These are phyloP conservation scores for Galium porrigens DNA, from an alignment of 305 asterid species.

Conservation along the genomic window DNA sequence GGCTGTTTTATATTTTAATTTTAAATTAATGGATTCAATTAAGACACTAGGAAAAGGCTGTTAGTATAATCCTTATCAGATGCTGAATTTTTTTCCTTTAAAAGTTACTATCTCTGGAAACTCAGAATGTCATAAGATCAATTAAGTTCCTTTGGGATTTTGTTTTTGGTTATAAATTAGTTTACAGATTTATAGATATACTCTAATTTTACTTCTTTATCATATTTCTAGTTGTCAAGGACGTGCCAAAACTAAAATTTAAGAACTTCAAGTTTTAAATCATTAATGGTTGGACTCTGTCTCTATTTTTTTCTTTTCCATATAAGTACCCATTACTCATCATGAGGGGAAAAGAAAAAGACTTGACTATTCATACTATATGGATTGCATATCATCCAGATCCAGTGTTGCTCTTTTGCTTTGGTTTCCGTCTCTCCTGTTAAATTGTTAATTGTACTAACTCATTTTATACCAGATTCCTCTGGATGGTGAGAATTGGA, in stretches of 20 bases:
- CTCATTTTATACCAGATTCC: constrained; percentile 41
- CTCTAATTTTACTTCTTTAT: neutral
- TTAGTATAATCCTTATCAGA: neutral
- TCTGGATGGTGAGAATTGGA: constrained; percentile 99
- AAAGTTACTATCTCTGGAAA: no score
- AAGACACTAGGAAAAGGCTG: neutral
- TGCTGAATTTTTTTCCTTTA: no score
- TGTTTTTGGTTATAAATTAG: neutral
- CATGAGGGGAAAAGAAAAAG: neutral
- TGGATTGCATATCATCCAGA: neutral
- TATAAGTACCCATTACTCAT: neutral
- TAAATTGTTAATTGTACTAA: constrained; percentile 18
- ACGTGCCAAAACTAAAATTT: neutral
- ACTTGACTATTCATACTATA: neutral
- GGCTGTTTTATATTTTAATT: neutral
- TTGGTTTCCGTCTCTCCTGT: neutral
- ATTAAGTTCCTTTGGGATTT: neutral
- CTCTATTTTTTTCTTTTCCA: neutral
- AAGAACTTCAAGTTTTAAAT: neutral
- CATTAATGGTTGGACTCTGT: neutral
- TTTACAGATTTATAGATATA: neutral
- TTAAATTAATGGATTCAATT: neutral
- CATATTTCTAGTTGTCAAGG: neutral
- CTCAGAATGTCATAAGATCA: neutral
- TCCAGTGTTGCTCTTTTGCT: neutral